These are phyloP conservation scores for Saturnispora sekii DNA, from an alignment of 805 yeast genomes.

Conservation along the genomic window DNA sequence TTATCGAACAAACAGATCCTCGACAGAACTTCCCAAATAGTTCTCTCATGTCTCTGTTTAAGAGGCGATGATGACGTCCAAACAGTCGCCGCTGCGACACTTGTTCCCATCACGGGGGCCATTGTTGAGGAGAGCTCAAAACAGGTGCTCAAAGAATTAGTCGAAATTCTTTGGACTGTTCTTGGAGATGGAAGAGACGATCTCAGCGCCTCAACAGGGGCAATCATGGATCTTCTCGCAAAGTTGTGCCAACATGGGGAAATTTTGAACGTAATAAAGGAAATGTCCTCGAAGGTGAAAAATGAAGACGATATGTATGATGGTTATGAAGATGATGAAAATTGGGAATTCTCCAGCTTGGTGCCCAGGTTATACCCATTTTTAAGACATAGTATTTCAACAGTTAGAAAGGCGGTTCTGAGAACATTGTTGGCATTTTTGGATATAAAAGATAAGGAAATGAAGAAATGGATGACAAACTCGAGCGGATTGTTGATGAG, in stretches of 20 bases:
- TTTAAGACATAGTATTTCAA: conserved; percentile 84
- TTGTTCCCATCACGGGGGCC: conserved; percentile 66
- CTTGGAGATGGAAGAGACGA: conserved; percentile 82
- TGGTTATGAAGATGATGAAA: conserved; percentile 23
- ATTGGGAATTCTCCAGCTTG: conserved; percentile 50
- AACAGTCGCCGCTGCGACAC: conserved; percentile 89
- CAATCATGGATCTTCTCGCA: conserved; percentile 89
- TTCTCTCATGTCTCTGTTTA: conserved; percentile 82
- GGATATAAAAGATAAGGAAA: conserved; percentile 35
- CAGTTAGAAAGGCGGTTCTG: conserved; percentile 82
- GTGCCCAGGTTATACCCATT: conserved; percentile 93
- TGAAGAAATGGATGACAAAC: conserved; percentile 53
- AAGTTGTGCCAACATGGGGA: conserved; percentile 74
- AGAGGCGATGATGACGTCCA: conserved; percentile 98
- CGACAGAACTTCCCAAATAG: conserved; percentile 71
- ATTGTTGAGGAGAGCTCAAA: conserved; percentile 23
- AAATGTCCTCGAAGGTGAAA: conserved; percentile 35
- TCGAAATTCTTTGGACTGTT: conserved; percentile 83
- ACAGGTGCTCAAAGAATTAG: conserved; percentile 37
- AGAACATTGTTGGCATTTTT: conserved; percentile 73
- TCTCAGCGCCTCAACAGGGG: conserved; percentile 87
- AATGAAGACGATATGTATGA: conserved; percentile 24
- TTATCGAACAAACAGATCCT: conserved; percentile 47
- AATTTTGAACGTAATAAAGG: conserved; percentile 64
- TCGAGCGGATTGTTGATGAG: conserved; percentile 56